Evolutionary conservation across 805 yeast genomes (phyloP).

Genomic region (Starmera quercuum): DNA sequence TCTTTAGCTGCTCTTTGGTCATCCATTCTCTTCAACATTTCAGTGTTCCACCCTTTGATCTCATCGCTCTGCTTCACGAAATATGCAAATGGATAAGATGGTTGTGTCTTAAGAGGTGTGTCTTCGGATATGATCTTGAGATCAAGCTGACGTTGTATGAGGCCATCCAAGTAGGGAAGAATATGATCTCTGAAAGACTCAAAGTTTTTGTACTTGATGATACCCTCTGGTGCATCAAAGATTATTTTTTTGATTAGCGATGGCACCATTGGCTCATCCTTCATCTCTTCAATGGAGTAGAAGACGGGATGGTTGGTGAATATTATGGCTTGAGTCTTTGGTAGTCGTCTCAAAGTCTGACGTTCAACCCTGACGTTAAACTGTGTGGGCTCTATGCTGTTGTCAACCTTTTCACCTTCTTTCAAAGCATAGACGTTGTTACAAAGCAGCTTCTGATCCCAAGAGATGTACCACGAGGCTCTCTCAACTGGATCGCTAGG

Average conservation of each 20-base stretch:
- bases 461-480: constrained; percentile 67
- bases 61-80: constrained; percentile 32
- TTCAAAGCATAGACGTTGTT: constrained; percentile 47
- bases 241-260: constrained; percentile 54
- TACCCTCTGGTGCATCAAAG: constrained; percentile 59
- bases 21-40: constrained; percentile 19
- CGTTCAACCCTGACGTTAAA: constrained; percentile 67
- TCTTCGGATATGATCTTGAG: constrained; percentile 46
- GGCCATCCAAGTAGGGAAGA: constrained; percentile 44
- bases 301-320: constrained; percentile 76
- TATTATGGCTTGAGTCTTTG: constrained; percentile 56
- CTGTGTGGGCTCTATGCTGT: constrained; percentile 38
- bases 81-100: constrained; percentile 60
- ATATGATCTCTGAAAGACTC: constrained; percentile 53
- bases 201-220: constrained; percentile 57
- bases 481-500: constrained; percentile 61
- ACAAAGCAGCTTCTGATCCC: constrained; percentile 59
- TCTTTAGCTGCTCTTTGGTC: constrained; percentile 3
- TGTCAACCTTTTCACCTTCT: constrained; percentile 37
- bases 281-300: constrained; percentile 72
- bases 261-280: constrained; percentile 73
- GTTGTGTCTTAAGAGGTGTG: constrained; percentile 49
- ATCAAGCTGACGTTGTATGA: constrained; percentile 52
- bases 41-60: constrained; percentile 32
- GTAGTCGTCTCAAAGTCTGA: constrained; percentile 62